phyloP scores from a whole-genome alignment of 2,329 filamentous ascomycete species.

The Neodidymelliopsis sp. region DNA sequence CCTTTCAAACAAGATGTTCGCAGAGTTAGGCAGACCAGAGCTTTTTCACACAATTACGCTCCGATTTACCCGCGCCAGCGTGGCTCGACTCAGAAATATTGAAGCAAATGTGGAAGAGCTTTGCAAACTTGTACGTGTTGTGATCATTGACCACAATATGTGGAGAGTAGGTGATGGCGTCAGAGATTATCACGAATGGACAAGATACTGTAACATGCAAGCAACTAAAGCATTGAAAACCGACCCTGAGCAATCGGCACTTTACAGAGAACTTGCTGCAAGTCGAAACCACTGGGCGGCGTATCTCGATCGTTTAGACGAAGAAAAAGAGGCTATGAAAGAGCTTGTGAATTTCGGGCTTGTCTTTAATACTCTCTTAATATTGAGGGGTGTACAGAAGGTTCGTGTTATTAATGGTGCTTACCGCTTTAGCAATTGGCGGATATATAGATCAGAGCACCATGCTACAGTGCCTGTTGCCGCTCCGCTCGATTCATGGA shows the following conservation, averaged over 20 bases:
- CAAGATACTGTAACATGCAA: conserved; percentile 2
- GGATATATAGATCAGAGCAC: background rate
- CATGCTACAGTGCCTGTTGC: background rate
- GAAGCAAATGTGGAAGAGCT: conserved; percentile 7
- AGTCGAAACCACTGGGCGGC: conserved; percentile 16
- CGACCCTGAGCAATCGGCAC: background rate
- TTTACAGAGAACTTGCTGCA: conserved; percentile 1
- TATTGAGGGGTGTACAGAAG: background rate
- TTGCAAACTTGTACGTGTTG: conserved; percentile 12
- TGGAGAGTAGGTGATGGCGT: conserved; percentile 15
- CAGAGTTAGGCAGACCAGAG: conserved; percentile 8
- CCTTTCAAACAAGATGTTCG: conserved; percentile 15
- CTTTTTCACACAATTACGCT: conserved; percentile 22
- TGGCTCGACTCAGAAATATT: conserved; percentile 16
- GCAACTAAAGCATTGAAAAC: background rate
- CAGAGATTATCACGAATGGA: conserved; percentile 19
- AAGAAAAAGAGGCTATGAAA: conserved; percentile 9
- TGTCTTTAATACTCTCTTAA: background rate
- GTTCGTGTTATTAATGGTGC: background rate
- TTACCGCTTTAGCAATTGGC: background rate
- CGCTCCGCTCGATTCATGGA: conserved; percentile 2
- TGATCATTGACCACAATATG: conserved; percentile 20
- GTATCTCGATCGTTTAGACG: conserved; percentile 11
- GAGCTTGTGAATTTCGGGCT: background rate
- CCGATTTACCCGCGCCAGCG: conserved; percentile 14